Base-by-base conservation (phyloP, 306 rosid species). In the Quercus dentata region DNA sequence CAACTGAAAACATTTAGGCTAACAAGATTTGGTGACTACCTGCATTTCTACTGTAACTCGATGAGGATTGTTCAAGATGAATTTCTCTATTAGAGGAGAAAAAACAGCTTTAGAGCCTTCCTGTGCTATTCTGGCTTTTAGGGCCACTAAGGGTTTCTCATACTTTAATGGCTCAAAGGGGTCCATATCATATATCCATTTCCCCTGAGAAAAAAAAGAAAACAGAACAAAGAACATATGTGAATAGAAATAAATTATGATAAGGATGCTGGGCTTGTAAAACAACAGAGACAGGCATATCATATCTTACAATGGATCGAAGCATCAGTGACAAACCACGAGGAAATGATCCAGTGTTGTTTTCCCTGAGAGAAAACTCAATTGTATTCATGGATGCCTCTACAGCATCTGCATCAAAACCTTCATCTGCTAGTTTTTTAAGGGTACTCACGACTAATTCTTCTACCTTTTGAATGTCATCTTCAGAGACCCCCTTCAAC, bases 351-450 rank as follows among this genome's bases (percentile, higher is more conserved):
- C 99, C 99, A 5, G 97, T 95, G 85, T 95, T 95, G 89, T 95
- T 95, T 87, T 95, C 99, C 85, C 97, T 88, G 31, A 95, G 94
- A 80, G 98, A 93, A 87, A 95, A 95, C 82, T 95, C 99, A 88
- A 95, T 95, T 18, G 99, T 95, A 85, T 95, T 95, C 99, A 93
- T 93, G 80, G 98, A 95, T 82, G 99, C 99, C 89, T 95, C 99
- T 74, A 95, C 90, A 23, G 98, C 94, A 79, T 88, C 93, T 57
- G 87, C 82, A 71, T 95, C 98, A 69, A 95, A 95, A 73, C 99
- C 98, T 81, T 95, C 97, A 76, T 95, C 91, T 5, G 86, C 92
- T 83, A 95, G 81, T 74, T 93, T 95, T 79, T 81, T 68, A 68
- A 95, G 86, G 3, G 98, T 90, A 79, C 44, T 87, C 71, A 84